These are phyloP conservation scores for Ascochyta fabae DNA, from an alignment of 2,329 filamentous ascomycete genomes.

Conservation along the genomic window DNA sequence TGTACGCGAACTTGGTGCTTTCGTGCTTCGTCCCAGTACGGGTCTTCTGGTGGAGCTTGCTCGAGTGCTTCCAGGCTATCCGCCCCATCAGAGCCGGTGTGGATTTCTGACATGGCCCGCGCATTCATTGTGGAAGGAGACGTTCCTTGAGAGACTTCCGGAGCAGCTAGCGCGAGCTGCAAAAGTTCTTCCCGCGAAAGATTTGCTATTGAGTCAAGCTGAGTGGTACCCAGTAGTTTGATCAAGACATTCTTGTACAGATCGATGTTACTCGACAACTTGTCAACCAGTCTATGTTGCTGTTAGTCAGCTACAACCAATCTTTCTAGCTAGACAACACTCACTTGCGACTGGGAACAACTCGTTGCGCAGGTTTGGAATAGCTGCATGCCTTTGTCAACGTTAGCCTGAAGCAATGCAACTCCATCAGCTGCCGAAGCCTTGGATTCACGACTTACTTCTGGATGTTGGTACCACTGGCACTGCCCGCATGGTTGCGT, in stretches of 20 bases:
- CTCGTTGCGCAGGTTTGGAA: slow-evolving; percentile 77
- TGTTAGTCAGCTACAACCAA: slow-evolving; percentile 58
- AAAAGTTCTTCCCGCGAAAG: slow-evolving; percentile 55
- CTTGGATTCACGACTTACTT: slow-evolving; percentile 44
- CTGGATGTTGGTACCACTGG: slow-evolving; percentile 79
- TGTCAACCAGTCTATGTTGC: slow-evolving; percentile 63
- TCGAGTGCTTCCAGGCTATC: slow-evolving; percentile 68
- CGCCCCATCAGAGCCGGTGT: slow-evolving; percentile 55
- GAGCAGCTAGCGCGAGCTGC: slow-evolving; percentile 51
- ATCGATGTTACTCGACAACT: slow-evolving; percentile 60
- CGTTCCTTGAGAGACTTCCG: slow-evolving; percentile 43
- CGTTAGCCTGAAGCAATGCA: background rate
- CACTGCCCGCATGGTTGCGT: slow-evolving; percentile 83
- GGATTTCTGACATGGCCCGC: slow-evolving; percentile 46
- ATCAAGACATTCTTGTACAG: slow-evolving; percentile 53
- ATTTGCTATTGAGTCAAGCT: slow-evolving; percentile 49
- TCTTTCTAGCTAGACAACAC: slow-evolving; percentile 32
- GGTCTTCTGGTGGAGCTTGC: slow-evolving; percentile 70
- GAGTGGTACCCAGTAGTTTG: slow-evolving; percentile 52
- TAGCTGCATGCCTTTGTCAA: slow-evolving; percentile 68
- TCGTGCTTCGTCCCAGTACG: slow-evolving; percentile 70
- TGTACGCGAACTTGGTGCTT: slow-evolving; percentile 52
- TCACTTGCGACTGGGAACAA: slow-evolving; percentile 80
- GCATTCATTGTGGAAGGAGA: slow-evolving; percentile 40
- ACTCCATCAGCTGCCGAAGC: background rate